phyloP scores from a whole-genome alignment of 768 basidiomycete species.

The Xanthoconium stramineum region DNA sequence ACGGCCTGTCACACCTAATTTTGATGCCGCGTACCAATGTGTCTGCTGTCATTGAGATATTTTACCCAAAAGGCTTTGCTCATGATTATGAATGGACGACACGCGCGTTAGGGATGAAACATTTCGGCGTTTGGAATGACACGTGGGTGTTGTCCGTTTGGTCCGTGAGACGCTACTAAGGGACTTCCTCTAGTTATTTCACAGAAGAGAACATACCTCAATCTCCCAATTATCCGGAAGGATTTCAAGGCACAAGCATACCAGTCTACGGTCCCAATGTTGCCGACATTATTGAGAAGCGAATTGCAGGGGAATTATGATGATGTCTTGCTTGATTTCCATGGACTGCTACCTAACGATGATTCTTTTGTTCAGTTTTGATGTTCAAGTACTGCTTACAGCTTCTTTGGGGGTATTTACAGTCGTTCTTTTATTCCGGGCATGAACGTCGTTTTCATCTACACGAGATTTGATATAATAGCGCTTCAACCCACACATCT shows the following conservation, averaged over 20 bases:
- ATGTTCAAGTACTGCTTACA: background rate
- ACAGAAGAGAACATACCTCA: slow-evolving; percentile 37
- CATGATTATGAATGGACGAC: slow-evolving; percentile 87
- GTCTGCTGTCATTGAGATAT: slow-evolving; percentile 84
- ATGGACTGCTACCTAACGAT: background rate
- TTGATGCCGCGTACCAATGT: slow-evolving; percentile 74
- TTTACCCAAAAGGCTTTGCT: slow-evolving; percentile 77
- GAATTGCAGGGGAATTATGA: slow-evolving; percentile 38
- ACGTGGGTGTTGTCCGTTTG: slow-evolving; percentile 41
- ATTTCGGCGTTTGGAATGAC: slow-evolving; percentile 82
- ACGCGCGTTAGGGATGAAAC: slow-evolving; percentile 64
- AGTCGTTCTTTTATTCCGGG: background rate
- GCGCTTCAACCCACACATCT: background rate
- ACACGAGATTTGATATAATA: background rate
- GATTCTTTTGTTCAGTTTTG: background rate
- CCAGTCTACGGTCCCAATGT: slow-evolving; percentile 67
- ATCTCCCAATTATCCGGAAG: slow-evolving; percentile 68
- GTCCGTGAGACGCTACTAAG: background rate
- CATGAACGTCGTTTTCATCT: background rate
- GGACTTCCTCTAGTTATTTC: slow-evolving; percentile 14
- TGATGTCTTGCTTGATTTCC: background rate
- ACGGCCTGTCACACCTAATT: slow-evolving; percentile 81
- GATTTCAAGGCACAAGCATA: slow-evolving; percentile 78
- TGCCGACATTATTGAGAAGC: slow-evolving; percentile 69
- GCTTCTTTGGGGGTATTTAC: background rate